Base-by-base conservation (phyloP, 2,329 filamentous ascomycete species). In the Simplicillium sp. region DNA sequence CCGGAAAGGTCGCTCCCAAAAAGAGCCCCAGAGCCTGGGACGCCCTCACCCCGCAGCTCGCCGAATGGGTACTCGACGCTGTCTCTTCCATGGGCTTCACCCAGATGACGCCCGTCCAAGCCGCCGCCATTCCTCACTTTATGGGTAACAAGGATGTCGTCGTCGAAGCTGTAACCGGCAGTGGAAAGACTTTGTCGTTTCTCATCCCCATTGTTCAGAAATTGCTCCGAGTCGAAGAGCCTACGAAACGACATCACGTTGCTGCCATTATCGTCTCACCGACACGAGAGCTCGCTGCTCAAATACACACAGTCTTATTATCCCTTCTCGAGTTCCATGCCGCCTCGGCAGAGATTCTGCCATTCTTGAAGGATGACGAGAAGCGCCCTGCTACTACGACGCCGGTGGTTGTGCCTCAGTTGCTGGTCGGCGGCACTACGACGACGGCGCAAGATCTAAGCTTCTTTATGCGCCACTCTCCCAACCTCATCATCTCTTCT, bases 51-150 rank as follows among this genome's bases (percentile, higher is more conserved):
- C 62, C 65, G 12, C 54, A 58, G 4, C 54, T 68, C n/a, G 54
- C 62, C 28, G 55, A 60, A 77, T 97, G 89, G 87, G 79, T 92
- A 42, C 68, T 92, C 40, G 86, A 94, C 49, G 88, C 87, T 44
- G 80, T 94, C 37, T 72, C 80, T 38, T 78, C 81, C 48, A 90
- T 92, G 82, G 87, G 87, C 45, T 95, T 95, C 61, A 68, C 73
- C 47, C 82, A 84, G 58, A 89, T 92, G 73, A 96, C 89, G 3
- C 90, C 90, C 1, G 89, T 96, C n/a, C 90, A 97, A 65, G 87
- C 89, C 35, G 90, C 87, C 44, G 84, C 87, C 4, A 84, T 96
- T 49, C 87, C 88, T 11, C 75, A 95, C 39, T 92, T 95, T 57
- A 81, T 89, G 64, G 82, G 80, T 39, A 85, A 94, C 59, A 94